phyloP scores from a whole-genome alignment of 352 stramenopile genomes.

The Pythium rhizo-oryzae region DNA sequence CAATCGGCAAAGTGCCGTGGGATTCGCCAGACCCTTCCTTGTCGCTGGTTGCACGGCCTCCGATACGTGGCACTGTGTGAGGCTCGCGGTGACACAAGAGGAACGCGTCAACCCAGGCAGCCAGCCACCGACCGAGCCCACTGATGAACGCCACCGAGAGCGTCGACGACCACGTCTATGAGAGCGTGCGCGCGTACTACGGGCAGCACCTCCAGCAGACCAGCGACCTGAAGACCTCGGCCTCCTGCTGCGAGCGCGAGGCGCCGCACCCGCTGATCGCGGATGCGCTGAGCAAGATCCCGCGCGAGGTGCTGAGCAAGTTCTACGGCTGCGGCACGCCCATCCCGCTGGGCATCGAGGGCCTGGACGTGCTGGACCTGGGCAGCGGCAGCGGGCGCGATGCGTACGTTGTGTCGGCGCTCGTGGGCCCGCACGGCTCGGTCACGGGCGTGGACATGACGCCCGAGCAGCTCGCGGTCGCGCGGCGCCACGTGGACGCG shows the following conservation, averaged over 20 bases:
- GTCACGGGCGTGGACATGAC: slow-evolving; percentile 94
- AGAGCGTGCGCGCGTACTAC: slow-evolving; percentile 39
- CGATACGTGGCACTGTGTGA: no score
- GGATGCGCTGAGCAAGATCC: slow-evolving; percentile 59
- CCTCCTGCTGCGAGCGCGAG: slow-evolving; percentile 58
- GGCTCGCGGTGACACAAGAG: no score
- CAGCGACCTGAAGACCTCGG: slow-evolving; percentile 77
- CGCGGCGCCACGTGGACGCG: slow-evolving; percentile 58
- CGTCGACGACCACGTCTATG: slow-evolving; percentile 8
- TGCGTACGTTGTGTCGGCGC: slow-evolving; percentile 80
- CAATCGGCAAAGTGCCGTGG: no score
- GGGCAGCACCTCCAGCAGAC: slow-evolving; percentile 44
- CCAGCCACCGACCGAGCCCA: no score
- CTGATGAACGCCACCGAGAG: no score
- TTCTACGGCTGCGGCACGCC: slow-evolving; percentile 86
- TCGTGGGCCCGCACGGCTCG: slow-evolving; percentile 76
- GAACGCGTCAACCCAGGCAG: no score
- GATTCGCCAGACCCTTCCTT: no score
- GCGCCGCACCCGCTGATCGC: slow-evolving; percentile 37
- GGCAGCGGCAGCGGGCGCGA: slow-evolving; percentile 89
- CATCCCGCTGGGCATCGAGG: slow-evolving; percentile 59
- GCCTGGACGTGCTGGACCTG: slow-evolving; percentile 76
- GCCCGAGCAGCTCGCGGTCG: slow-evolving; percentile 85
- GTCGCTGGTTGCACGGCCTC: no score
- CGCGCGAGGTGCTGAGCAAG: slow-evolving; percentile 57